A percentile compares a stretch with the other conserved stretches of the same genome.
These are phyloP conservation scores for Quercus rubra DNA, from an alignment of 306 rosid genomes.

Conservation along the genomic window DNA sequence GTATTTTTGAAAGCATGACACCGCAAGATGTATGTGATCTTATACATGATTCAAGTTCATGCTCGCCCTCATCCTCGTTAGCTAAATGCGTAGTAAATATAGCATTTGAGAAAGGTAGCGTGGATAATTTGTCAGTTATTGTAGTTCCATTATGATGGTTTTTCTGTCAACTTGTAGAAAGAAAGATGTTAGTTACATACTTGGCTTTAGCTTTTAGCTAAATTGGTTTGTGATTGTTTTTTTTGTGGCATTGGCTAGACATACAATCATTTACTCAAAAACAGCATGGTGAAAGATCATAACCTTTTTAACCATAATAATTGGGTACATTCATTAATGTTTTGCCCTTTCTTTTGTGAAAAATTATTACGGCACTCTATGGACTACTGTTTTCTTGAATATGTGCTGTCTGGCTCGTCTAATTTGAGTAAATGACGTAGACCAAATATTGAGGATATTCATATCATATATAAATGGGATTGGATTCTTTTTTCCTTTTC, in stretches of 20 bases:
- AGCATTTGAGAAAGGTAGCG: not conserved
- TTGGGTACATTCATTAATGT: no score
- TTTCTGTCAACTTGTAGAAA: not conserved
- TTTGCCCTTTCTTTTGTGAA: no score
- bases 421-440: no score
- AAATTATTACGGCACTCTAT: no score
- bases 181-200: not conserved
- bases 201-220: not conserved
- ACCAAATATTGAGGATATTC: no score
- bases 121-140: not conserved
- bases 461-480: no score
- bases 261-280: not conserved
- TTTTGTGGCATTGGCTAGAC: not conserved
- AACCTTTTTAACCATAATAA: not conserved
- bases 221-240: not conserved
- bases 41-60: not conserved
- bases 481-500: no score
- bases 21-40: no score
- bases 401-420: no score
- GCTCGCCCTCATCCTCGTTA: not conserved
- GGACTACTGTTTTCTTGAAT: no score
- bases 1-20: no score
- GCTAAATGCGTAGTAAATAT: not conserved
- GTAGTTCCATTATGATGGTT: not conserved
- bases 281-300: not conserved